Evolutionary conservation across 2,329 filamentous ascomycete species (phyloP).

Genomic region (Scedosporium boydii): DNA sequence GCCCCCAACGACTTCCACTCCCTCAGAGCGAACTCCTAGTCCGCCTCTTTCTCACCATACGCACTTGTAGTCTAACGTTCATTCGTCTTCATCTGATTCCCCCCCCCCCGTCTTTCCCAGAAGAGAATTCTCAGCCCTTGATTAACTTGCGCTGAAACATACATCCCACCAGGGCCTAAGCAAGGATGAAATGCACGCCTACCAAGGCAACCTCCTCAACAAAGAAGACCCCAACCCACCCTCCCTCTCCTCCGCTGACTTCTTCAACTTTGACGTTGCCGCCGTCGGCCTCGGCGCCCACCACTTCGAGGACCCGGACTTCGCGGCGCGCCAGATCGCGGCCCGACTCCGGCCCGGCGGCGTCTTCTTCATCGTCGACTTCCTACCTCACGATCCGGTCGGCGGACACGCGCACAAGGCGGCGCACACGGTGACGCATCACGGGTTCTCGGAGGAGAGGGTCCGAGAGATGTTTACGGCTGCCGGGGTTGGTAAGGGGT

Average conservation of each 20-base stretch:
- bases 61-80: neutral
- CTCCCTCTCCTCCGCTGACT: conserved; percentile 49
- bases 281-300: conserved; percentile 55
- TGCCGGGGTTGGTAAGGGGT: conserved; percentile 50
- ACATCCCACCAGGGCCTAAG: conserved; percentile 31
- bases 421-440: conserved; percentile 48
- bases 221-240: conserved; percentile 36
- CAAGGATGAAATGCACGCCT: conserved; percentile 42
- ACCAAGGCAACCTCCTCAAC: conserved; percentile 47
- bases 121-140: neutral
- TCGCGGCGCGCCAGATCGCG: conserved; percentile 49
- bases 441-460: conserved; percentile 54
- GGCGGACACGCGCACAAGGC: conserved; percentile 14
- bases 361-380: conserved; percentile 58
- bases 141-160: neutral
- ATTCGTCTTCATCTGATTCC: neutral
- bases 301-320: conserved; percentile 56
- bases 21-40: neutral
- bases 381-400: conserved; percentile 40
- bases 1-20: neutral
- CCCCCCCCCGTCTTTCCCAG: neutral
- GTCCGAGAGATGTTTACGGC: conserved; percentile 51
- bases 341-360: conserved; percentile 57
- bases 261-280: conserved; percentile 60
- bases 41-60: neutral